A percentile compares a stretch with the other conserved stretches of the same genome.
These are phyloP conservation scores for Croton laevigatus DNA, from an alignment of 441 rosid genomes.

Conservation along the genomic window DNA sequence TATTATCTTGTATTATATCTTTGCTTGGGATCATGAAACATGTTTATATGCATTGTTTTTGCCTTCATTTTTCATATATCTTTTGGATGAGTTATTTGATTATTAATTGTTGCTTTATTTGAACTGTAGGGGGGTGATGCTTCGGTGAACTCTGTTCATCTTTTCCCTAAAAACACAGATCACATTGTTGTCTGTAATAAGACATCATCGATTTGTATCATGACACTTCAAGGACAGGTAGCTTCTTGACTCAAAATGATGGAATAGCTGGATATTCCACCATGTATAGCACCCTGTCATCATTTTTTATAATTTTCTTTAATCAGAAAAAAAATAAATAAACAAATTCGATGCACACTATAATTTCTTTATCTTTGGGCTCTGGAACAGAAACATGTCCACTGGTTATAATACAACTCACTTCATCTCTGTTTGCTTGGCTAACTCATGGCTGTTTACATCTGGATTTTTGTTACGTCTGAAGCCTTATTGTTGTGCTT, in stretches of 20 bases:
- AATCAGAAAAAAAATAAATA: neutral
- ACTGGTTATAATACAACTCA: neutral
- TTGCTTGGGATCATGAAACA: neutral
- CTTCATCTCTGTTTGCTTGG: neutral
- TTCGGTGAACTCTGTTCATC: slow-evolving; percentile 93
- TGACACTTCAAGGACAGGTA: slow-evolving; percentile 99
- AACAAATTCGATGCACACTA: neutral
- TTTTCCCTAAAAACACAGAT: slow-evolving; percentile 86
- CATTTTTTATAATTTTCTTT: neutral
- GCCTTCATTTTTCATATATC: neutral
- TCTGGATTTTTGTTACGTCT: neutral
- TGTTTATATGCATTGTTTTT: neutral
- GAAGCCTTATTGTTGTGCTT: neutral
- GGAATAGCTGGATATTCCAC: neutral
- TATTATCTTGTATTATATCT: neutral
- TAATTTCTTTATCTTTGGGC: neutral
- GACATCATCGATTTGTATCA: slow-evolving; percentile 84
- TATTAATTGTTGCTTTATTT: slow-evolving; percentile 21
- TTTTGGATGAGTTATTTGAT: neutral
- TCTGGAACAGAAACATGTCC: neutral
- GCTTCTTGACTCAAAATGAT: slow-evolving; percentile 16
- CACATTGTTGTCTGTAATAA: slow-evolving; percentile 92
- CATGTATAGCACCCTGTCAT: neutral
- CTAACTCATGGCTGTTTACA: neutral
- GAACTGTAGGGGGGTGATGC: slow-evolving; percentile 88